phyloP scores from a whole-genome alignment of 352 stramenopile genomes.

The Pythium rhizo-oryzae region DNA sequence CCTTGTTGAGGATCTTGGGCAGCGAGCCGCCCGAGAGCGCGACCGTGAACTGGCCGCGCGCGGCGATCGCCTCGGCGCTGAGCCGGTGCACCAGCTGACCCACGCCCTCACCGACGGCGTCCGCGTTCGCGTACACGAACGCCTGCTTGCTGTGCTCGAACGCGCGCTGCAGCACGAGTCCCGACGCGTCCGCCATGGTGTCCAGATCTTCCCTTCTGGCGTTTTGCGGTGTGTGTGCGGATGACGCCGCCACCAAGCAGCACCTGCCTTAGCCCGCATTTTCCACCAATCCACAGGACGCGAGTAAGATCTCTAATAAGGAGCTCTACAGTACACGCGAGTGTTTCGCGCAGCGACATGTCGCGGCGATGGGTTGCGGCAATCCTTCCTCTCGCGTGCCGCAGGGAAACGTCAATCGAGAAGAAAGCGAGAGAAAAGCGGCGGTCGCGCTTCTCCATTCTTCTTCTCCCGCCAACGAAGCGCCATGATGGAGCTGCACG shows the following conservation, averaged over 20 bases:
- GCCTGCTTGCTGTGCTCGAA: constrained; percentile 48
- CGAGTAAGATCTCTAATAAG: too few species aligned
- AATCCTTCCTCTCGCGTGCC: too few species aligned
- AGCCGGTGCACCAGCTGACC: constrained; percentile 66
- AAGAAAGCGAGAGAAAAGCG: too few species aligned
- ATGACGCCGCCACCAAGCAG: background rate
- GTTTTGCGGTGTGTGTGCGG: background rate
- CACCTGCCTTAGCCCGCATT: background rate
- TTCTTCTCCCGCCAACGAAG: background rate
- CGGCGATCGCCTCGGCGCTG: constrained; percentile 64
- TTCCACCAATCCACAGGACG: too few species aligned
- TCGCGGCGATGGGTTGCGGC: background rate
- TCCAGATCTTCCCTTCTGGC: too few species aligned
- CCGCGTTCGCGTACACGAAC: constrained; percentile 52
- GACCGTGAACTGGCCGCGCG: constrained; percentile 72
- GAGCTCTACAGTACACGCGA: too few species aligned
- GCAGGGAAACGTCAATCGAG: constrained; percentile 1
- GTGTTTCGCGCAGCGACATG: background rate
- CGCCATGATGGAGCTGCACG: constrained; percentile 66
- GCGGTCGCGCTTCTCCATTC: too few species aligned
- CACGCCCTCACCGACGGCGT: constrained; percentile 64
- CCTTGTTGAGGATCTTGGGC: constrained; percentile 87
- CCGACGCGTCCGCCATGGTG: constrained; percentile 21
- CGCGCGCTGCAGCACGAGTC: constrained; percentile 25
- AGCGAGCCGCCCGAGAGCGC: constrained; percentile 89